These are phyloP conservation scores for Eucalyptus urophylla DNA, from an alignment of 345 rosid genomes.

Conservation along the genomic window DNA sequence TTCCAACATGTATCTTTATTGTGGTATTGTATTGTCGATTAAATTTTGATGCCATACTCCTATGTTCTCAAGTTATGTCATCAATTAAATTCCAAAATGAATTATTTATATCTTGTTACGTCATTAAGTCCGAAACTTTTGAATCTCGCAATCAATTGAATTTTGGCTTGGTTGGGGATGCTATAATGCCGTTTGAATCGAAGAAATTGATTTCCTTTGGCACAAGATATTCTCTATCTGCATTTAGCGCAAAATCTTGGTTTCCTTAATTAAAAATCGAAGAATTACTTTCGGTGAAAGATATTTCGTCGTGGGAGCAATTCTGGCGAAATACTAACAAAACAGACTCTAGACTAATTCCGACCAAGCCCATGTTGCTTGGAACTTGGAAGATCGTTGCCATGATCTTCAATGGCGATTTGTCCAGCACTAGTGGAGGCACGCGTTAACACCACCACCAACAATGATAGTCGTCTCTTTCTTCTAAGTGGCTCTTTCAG, in stretches of 20 bases:
- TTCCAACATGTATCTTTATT: no score
- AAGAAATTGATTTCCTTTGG: background rate
- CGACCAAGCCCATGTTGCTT: background rate
- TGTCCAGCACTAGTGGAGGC: background rate
- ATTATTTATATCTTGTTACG: background rate
- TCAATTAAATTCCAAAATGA: accelerated
- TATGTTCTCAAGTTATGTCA: background rate
- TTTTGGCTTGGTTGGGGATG: background rate
- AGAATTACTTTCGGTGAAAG: background rate
- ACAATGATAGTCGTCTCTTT: background rate
- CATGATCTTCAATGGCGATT: background rate
- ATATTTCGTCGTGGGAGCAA: accelerated
- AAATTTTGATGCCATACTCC: no score
- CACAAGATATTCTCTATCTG: background rate
- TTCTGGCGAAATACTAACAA: accelerated
- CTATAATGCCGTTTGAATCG: accelerated
- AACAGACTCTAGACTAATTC: background rate
- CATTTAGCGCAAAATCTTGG: accelerated
- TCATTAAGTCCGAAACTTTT: no score
- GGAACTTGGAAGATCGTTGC: background rate
- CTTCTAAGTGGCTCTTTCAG: background rate
- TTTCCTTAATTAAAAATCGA: no score
- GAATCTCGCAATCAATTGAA: background rate
- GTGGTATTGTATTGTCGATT: accelerated
- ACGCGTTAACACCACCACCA: background rate